A percentile compares a stretch with the other conserved stretches of the same genome.
Conservation (phyloP, 2,329 filamentous ascomycete species). For the Phoma sp. region DNA sequence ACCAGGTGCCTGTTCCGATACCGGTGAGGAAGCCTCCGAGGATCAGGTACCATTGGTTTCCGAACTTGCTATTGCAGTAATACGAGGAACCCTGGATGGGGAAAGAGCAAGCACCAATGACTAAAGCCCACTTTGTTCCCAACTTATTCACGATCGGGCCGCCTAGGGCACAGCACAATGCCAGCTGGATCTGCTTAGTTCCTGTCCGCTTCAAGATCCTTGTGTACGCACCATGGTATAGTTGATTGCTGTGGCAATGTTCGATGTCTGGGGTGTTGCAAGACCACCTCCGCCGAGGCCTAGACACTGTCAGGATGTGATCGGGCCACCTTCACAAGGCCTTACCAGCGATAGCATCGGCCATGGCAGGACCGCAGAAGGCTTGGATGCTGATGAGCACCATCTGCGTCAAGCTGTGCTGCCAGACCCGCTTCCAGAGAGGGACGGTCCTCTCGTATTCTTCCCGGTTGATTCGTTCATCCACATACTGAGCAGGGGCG, state of each 20-base stretch:
- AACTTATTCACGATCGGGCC: slow-evolving; percentile 56
- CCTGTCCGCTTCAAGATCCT: too few relatives aligned
- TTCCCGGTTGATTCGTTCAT: slow-evolving; percentile 48
- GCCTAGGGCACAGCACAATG: slow-evolving; percentile 49
- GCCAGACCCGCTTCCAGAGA: slow-evolving; percentile 54
- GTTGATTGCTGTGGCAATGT: slow-evolving; percentile 46
- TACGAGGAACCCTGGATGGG: slow-evolving; percentile 56
- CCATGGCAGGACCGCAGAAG: slow-evolving; percentile 45
- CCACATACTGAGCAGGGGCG: slow-evolving; percentile 20
- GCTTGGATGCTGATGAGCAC: slow-evolving; percentile 55
- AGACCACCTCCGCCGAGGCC: slow-evolving; percentile 51
- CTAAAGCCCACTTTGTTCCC: slow-evolving; percentile 55
- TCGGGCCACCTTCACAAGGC: neutral
- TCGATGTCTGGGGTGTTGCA: slow-evolving; percentile 53
- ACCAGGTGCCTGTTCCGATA: slow-evolving; percentile 53
- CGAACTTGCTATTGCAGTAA: slow-evolving; percentile 58
- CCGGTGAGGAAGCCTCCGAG: slow-evolving; percentile 35
- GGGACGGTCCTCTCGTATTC: slow-evolving; percentile 42
- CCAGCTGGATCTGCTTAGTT: slow-evolving; percentile 12
- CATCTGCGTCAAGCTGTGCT: slow-evolving; percentile 59
- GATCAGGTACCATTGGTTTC: slow-evolving; percentile 54
- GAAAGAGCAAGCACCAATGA: slow-evolving; percentile 52
- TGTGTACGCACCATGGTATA: slow-evolving; percentile 23
- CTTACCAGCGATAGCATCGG: slow-evolving; percentile 39
- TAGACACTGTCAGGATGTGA: slow-evolving; percentile 8